Percentiles rank a stretch among this genome's conserved stretches.
Conservation (phyloP, 495 filamentous ascomycete species). For the Tuber borchii region DNA sequence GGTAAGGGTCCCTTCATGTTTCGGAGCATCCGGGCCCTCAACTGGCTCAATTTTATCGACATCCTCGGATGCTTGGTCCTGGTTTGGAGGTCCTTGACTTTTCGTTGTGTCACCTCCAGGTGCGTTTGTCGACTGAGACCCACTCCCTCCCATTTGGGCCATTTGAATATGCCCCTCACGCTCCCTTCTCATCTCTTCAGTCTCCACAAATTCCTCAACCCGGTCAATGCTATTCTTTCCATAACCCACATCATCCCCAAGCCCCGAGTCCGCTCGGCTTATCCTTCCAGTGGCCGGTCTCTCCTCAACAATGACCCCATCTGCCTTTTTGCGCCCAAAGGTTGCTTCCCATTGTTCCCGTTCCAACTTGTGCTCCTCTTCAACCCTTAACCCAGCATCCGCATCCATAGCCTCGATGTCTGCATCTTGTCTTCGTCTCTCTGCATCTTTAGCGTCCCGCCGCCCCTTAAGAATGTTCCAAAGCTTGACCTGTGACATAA, state of each 20-base stretch:
- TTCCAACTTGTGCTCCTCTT: constrained; percentile 61
- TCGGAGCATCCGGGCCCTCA: constrained; percentile 37
- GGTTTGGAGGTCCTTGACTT: constrained; percentile 6
- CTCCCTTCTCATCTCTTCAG: constrained; percentile 37
- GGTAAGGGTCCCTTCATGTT: constrained; percentile 43
- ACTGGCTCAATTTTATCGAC: constrained; percentile 38
- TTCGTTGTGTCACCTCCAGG: background rate
- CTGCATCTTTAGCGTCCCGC: constrained; percentile 55
- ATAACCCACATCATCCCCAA: constrained; percentile 39
- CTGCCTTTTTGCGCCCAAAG: constrained; percentile 54
- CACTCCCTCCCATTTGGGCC: constrained; percentile 39
- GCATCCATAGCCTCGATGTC: constrained; percentile 65
- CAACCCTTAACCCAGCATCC: constrained; percentile 59
- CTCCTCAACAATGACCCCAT: constrained; percentile 27
- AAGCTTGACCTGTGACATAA: constrained; percentile 76
- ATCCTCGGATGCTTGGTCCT: constrained; percentile 23
- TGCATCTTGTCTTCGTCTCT: constrained; percentile 52
- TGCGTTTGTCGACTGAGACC: constrained; percentile 17
- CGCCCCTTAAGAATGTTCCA: constrained; percentile 81
- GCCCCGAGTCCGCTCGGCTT: constrained; percentile 37
- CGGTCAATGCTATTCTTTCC: constrained; percentile 42
- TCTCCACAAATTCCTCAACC: constrained; percentile 43
- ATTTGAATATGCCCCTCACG: constrained; percentile 44
- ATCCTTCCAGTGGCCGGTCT: constrained; percentile 37
- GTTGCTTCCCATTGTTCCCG: constrained; percentile 71